Evolutionary conservation across 177 flowering plant genomes (phyloP), one percentile per base, ranked within the genome.

Genomic region (Vitis hybrid): DNA sequence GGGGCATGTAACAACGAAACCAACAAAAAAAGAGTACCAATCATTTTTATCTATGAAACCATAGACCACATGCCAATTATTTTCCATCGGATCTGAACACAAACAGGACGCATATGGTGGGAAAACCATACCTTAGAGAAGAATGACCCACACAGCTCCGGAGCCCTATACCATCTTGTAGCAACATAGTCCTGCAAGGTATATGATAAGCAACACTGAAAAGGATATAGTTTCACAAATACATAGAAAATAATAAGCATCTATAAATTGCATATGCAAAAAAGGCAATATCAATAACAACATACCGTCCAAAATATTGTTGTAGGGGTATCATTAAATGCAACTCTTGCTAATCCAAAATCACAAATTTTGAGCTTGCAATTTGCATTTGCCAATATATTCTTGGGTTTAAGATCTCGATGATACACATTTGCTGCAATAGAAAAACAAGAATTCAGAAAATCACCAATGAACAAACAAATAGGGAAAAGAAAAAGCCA

Each of bases 111-210:
- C 50, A 50, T 9, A 59, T 48, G 12, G 20, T 15, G 67, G 58
- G 15, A 29, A 52, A 67, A 52, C 59, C 70, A 77, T 82, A 91
- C 97, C 92, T 86, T 91, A 12, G 91, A 85, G 68, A 76, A 89
- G 77, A 91, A 91, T 20, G 97, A 91, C 66, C 97, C 97, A 76
- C 97, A 91, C 16, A 91, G 81, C 75, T 91, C 97, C 3, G 97
- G 97, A 61, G 97, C 97, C 74, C 97, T 87, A 72, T 91, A 91
- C 97, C 97, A 91, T 82, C 97, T 85, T 49, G 97, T 91, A 29
- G 97, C 97, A 77, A 91, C 94, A 77, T 91, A 91, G 63, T 91
- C 97, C 97, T 91, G 84, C 70, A 79, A 53, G 29, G 68, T 58
- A 16, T 16, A 51, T 19, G 1, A 62, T 1, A 33, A 62, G 29